Percentiles rank a stretch among this genome's conserved stretches.
These are phyloP conservation scores for Hyaloscypha variabilis DNA, from an alignment of 495 filamentous ascomycete species.

Conservation along the genomic window DNA sequence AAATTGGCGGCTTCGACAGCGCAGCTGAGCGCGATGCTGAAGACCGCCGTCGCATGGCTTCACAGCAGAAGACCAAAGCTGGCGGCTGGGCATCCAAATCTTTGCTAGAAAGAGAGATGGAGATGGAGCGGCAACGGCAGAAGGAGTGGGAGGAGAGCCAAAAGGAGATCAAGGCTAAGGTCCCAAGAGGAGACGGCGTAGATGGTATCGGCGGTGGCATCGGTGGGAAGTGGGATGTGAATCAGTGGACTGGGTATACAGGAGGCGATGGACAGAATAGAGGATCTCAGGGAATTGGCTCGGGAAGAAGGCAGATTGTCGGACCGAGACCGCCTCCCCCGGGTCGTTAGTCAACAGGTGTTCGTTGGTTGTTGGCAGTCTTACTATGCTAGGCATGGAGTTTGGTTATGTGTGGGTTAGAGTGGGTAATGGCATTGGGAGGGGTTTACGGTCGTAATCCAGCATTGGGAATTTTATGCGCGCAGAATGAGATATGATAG, in stretches of 20 bases:
- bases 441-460: neutral
- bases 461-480: neutral
- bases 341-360: slow-evolving; percentile 16
- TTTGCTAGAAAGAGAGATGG: slow-evolving; percentile 93
- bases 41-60: slow-evolving; percentile 63
- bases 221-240: slow-evolving; percentile 77
- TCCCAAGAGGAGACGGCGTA: slow-evolving; percentile 47
- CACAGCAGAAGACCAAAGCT: slow-evolving; percentile 71
- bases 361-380: neutral
- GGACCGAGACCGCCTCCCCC: slow-evolving; percentile 69
- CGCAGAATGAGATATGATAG: slow-evolving; percentile 6
- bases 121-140: slow-evolving; percentile 89
- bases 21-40: slow-evolving; percentile 70
- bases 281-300: slow-evolving; percentile 69
- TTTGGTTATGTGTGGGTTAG: slow-evolving; percentile 4
- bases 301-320: slow-evolving; percentile 80
- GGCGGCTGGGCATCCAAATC: slow-evolving; percentile 79
- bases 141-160: slow-evolving; percentile 95
- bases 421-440: neutral
- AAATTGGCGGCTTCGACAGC: slow-evolving; percentile 45
- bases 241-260: slow-evolving; percentile 81
- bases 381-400: neutral
- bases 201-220: slow-evolving; percentile 57
- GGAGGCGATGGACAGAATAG: slow-evolving; percentile 85
- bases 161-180: slow-evolving; percentile 64